phyloP scores from a whole-genome alignment of 352 stramenopile genomes.

The Phytophthora boehmeriae region DNA sequence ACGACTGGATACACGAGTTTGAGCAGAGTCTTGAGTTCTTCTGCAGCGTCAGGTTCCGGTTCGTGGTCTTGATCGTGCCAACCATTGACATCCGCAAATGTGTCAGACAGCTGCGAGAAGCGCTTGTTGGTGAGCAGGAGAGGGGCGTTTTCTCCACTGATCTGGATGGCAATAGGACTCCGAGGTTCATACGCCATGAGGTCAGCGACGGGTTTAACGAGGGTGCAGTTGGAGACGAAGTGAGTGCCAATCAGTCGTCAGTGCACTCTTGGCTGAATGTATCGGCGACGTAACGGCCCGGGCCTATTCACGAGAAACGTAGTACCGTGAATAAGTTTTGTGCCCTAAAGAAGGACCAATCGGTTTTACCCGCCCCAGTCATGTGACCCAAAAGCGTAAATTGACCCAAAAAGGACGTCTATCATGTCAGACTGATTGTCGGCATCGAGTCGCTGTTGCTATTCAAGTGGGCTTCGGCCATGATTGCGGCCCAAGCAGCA shows the following conservation, averaged over 20 bases:
- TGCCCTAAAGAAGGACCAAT: too few relatives aligned
- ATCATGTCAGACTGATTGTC: not conserved
- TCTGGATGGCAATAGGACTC: slow-evolving; percentile 16
- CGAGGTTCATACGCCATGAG: slow-evolving; percentile 25
- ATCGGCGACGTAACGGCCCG: not conserved
- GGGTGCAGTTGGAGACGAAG: too few relatives aligned
- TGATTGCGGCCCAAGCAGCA: slow-evolving; percentile 1
- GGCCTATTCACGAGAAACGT: too few relatives aligned
- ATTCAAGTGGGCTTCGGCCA: not conserved
- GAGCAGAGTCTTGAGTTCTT: slow-evolving; percentile 50
- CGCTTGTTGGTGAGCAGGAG: slow-evolving; percentile 21
- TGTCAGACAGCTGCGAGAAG: not conserved
- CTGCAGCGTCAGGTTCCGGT: slow-evolving; percentile 23
- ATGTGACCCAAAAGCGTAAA: too few relatives aligned
- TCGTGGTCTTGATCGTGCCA: slow-evolving; percentile 23
- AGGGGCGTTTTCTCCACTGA: slow-evolving; percentile 14
- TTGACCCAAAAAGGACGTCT: too few relatives aligned
- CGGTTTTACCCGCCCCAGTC: too few relatives aligned
- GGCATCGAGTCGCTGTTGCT: not conserved
- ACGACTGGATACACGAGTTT: slow-evolving; percentile 48
- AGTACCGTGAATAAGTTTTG: too few relatives aligned
- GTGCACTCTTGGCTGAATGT: too few relatives aligned
- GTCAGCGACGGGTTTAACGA: too few relatives aligned
- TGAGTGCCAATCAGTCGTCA: too few relatives aligned
- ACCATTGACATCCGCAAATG: slow-evolving; percentile 10